Evolutionary conservation across 2,329 filamentous ascomycete genomes (phyloP).

Genomic region (Penicillium sp.): DNA sequence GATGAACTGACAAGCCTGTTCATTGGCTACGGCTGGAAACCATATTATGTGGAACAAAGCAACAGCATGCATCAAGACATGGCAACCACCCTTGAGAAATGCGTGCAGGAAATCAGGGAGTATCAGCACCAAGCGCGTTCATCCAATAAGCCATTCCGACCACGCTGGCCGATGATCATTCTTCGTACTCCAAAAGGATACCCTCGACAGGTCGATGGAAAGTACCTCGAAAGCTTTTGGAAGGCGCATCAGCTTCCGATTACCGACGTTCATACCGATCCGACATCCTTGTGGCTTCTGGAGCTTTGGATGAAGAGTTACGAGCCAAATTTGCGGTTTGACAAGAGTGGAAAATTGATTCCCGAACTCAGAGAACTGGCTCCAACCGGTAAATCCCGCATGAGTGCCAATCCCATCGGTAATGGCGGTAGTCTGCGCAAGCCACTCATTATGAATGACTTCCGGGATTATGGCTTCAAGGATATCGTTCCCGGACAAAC

Average conservation of each 20-base stretch:
- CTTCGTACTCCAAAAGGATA: conserved; percentile 74
- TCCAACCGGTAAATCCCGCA: conserved; percentile 61
- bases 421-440: conserved; percentile 66
- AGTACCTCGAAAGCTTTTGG: conserved; percentile 72
- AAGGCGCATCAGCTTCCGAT: conserved; percentile 73
- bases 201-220: conserved; percentile 64
- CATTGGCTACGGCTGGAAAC: conserved; percentile 69
- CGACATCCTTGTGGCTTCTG: conserved; percentile 60
- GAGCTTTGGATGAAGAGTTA: conserved; percentile 75
- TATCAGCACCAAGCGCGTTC: conserved; percentile 68
- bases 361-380: conserved; percentile 60
- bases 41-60: conserved; percentile 73
- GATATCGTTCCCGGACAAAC: conserved; percentile 58
- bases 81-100: conserved; percentile 69
- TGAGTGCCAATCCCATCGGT: conserved; percentile 71
- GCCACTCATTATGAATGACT: conserved; percentile 65
- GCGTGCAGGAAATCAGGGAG: conserved; percentile 62
- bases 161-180: conserved; percentile 73
- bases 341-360: conserved; percentile 58
- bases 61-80: conserved; percentile 78
- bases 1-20: conserved; percentile 67
- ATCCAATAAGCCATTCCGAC: conserved; percentile 63
- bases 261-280: conserved; percentile 61
- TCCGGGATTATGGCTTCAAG: conserved; percentile 60
- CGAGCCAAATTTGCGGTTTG: conserved; percentile 66